Evolutionary conservation across 1,284 basidiomycete species (phyloP).

Genomic region (Kwoniella shivajii): DNA sequence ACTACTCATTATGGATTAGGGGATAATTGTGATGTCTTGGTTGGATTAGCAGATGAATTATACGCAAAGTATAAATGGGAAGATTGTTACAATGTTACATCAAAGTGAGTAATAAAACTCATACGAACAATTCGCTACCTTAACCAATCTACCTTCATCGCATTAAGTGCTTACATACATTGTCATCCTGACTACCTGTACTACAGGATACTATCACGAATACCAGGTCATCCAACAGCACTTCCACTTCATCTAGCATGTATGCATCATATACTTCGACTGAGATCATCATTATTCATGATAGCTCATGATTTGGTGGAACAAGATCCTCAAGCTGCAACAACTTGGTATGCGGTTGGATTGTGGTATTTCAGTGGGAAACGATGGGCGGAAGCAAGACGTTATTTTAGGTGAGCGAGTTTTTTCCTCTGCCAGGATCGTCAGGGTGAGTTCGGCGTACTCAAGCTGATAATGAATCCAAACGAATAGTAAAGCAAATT

Average conservation of each 20-base stretch:
- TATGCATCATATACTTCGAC: slow-evolving; percentile 90
- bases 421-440: not conserved
- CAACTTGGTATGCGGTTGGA: slow-evolving; percentile 98
- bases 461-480: slow-evolving; percentile 14
- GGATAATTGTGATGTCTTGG: slow-evolving; percentile 90
- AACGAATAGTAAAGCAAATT: slow-evolving; percentile 75
- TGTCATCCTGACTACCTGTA: not conserved
- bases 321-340: slow-evolving; percentile 83
- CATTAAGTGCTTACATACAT: slow-evolving; percentile 9
- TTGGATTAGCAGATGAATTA: slow-evolving; percentile 86
- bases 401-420: slow-evolving; percentile 78
- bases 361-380: slow-evolving; percentile 89
- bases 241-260: slow-evolving; percentile 94
- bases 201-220: slow-evolving; percentile 73
- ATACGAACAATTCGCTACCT: too few relatives aligned
- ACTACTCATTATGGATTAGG: slow-evolving; percentile 75
- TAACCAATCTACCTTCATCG: too few relatives aligned
- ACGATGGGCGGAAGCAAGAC: slow-evolving; percentile 83
- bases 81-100: slow-evolving; percentile 88
- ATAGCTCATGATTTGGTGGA: slow-evolving; percentile 95
- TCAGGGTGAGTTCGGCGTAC: not conserved
- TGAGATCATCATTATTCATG: slow-evolving; percentile 90
- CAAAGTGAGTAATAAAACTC: slow-evolving; percentile 70
- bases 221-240: slow-evolving; percentile 78
- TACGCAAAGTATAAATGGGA: slow-evolving; percentile 88